Evolutionary conservation across 306 rosid species (phyloP), one percentile per base, ranked within the genome.

Genomic region (Sphenostylis stenocarpa): DNA sequence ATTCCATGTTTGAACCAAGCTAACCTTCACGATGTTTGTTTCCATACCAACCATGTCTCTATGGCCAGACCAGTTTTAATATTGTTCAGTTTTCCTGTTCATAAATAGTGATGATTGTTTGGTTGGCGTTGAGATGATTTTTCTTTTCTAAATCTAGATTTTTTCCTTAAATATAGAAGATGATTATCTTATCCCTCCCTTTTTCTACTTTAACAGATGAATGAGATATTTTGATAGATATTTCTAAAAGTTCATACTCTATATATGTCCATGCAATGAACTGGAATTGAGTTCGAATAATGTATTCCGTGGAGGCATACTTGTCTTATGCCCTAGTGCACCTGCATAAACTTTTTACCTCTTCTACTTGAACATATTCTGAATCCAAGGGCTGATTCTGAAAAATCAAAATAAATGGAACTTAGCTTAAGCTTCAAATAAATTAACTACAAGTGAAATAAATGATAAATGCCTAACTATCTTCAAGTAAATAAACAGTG

Each of bases 71-170:
- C 24, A 12, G 5, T 60, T 67, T 71, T 57, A 38, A 11, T 66
- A 17, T 24, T 41, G 26, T 31, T 63, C 29, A 7, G 23, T 56
- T 68, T 78, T 66, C 33, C 55, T n/a, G 26, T 31, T 5, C 52
- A 51, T 66, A 55, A 33, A 67, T 41, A 55, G 49, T 13, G 56
- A 60, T 23, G 3, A 24, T 48, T 63, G 65, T 7, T 41, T 69
- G 70, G 47, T 26, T 63, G 23, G 45, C 1, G 49, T 52, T 81
- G 71, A 34, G 58, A 60, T 52, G 4, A n/a, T 43, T 58, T 4
- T 58, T 3, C 0, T 55, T 6, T 34, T 66, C 88, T 85, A 76
- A 82, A 56, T 51, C 77, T 79, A 76, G 75, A 78, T 26, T 70
- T 19, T 55, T 11, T 38, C 7, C 62, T 49, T 78, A 44, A 67